Base-by-base conservation (phyloP, 345 rosid species). In the Angophora floribunda region DNA sequence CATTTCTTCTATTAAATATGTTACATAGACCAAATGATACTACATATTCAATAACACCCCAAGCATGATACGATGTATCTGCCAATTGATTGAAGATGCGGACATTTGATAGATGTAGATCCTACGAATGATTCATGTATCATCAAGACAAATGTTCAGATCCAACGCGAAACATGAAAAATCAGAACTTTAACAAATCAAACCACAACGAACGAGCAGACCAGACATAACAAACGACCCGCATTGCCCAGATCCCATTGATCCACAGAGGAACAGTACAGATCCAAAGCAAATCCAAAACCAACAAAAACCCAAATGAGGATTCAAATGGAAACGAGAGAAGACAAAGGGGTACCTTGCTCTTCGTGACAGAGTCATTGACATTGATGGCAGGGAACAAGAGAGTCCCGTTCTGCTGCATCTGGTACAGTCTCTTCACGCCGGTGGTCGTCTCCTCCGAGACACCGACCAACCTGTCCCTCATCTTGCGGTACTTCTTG, bases 321-420 rank as follows among this genome's bases (percentile, higher is more conserved):
- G 9, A 55, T 55, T 41, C 28, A 6, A 75, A 9, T 1, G 82
- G 49, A 75, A 75, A 36, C 13, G 82, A 1, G 49, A 19, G 24
- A 59, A 14, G 36, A 2, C 19, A 17, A 36, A 41, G 21, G 84
- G 28, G 49, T 41, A 96, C 99, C 98, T 97, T 97, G 98, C 98
- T 96, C 98, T 97, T 97, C 85, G 99, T 97, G 88, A 97, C 99
- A 32, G 98, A 97, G 95, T 97, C 99, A 52, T 97, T 97, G 87
- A 97, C 99, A 87, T 97, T 97, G 65, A 96, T 97, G 28, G 98
- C 98, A 13, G 98, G 92, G 95, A 97, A 97, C 90, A 97, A 86
- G 17, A 97, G 93, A 2, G 98, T 88, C 21, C 98, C 99, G 87
- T 88, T 95, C 17, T 87, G 91, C 88, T 96, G 96, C 98, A 96